Conservation (phyloP, 2,329 filamentous ascomycete species). For the Allantophomopsis lycopodina region DNA sequence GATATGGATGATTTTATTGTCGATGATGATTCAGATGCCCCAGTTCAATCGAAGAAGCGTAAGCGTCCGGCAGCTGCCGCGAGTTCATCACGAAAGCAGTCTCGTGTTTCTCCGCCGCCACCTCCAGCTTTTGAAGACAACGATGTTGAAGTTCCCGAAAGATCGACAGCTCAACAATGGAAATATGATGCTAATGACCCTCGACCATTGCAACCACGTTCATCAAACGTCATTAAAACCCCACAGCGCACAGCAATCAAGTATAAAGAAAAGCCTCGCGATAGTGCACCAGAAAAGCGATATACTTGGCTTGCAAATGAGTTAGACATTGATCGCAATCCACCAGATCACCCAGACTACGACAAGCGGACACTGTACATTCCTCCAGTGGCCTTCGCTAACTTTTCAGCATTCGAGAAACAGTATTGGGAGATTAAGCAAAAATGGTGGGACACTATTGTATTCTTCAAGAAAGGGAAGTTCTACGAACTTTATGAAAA, state of each 20-base stretch:
- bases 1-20: constrained; percentile 84
- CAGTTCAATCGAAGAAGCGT: constrained; percentile 51
- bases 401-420: constrained; percentile 90
- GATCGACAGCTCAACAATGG: constrained; percentile 76
- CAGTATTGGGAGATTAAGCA: constrained; percentile 99
- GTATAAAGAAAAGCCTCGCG: constrained; percentile 54
- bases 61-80: constrained; percentile 39
- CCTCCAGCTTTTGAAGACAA: constrained; percentile 22
- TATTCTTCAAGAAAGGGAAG: constrained; percentile 99
- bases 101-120: constrained; percentile 37
- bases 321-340: constrained; percentile 70
- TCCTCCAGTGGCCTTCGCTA: constrained; percentile 63
- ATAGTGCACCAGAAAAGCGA: constrained; percentile 69
- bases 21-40: constrained; percentile 65
- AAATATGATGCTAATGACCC: constrained; percentile 51
- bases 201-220: constrained; percentile 32
- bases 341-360: constrained; percentile 70
- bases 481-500: constrained; percentile 99
- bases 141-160: constrained; percentile 37
- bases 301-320: constrained; percentile 86
- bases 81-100: constrained; percentile 44
- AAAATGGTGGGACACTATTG: constrained; percentile 92
- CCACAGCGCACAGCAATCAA: constrained; percentile 18
- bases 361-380: constrained; percentile 87
- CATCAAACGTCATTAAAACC: constrained; percentile 22